These are phyloP conservation scores for Chrysoporthe puriensis DNA, from an alignment of 2,329 filamentous ascomycete species.

Conservation along the genomic window DNA sequence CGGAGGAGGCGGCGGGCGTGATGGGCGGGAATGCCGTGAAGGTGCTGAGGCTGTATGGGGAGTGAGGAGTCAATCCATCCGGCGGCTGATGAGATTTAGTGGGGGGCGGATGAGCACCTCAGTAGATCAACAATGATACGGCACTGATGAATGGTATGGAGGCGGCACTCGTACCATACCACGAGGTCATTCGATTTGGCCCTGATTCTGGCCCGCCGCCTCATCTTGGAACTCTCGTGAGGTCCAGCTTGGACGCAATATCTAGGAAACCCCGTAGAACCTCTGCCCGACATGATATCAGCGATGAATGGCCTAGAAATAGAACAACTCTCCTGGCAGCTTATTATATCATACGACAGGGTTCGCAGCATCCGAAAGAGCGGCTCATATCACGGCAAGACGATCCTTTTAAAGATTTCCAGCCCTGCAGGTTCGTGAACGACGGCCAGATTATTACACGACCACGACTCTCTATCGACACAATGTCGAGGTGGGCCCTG, in stretches of 20 bases:
- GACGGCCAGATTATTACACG: too few relatives aligned
- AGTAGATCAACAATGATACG: background rate
- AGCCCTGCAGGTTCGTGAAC: too few relatives aligned
- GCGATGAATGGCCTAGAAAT: background rate
- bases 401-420: too few relatives aligned
- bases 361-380: too few relatives aligned
- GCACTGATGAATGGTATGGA: background rate
- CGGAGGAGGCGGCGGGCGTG: constrained; percentile 31
- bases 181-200: background rate
- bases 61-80: constrained; percentile 18
- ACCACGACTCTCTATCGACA: too few relatives aligned
- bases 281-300: background rate
- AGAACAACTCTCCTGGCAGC: background rate
- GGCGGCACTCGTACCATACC: background rate
- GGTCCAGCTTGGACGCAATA: background rate
- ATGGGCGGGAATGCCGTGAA: constrained; percentile 38
- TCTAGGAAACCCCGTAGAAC: background rate
- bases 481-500: background rate
- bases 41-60: constrained; percentile 34
- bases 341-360: background rate
- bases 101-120: too few relatives aligned
- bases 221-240: background rate
- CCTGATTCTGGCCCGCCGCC: background rate
- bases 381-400: too few relatives aligned
- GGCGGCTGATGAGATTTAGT: too few relatives aligned